Percentiles rank a stretch among this genome's conserved stretches.
These are phyloP conservation scores for Cordia subcordata DNA, from an alignment of 257 asterid species.

Conservation along the genomic window DNA sequence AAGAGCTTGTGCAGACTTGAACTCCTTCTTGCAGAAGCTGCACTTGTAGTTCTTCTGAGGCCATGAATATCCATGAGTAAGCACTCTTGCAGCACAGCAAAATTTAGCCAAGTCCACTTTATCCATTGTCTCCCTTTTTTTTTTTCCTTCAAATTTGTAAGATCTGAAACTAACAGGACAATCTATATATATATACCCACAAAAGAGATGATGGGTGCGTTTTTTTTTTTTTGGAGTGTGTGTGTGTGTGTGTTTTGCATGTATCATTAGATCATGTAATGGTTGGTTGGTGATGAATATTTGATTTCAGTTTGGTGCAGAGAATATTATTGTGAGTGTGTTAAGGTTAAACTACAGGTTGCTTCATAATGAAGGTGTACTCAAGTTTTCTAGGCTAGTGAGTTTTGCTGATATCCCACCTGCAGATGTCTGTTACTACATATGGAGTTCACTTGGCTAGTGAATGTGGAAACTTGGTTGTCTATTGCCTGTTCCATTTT, in stretches of 20 bases:
- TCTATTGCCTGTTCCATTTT: too few species aligned
- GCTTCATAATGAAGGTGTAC: conserved; percentile 6
- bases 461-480: too few species aligned
- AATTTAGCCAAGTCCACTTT: conserved; percentile 33
- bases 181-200: too few species aligned
- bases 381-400: too few species aligned
- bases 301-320: conserved; percentile 4
- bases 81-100: conserved; percentile 40
- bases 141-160: neutral
- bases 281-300: too few species aligned
- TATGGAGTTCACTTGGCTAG: too few species aligned
- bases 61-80: conserved; percentile 47
- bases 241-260: too few species aligned
- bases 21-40: conserved; percentile 70
- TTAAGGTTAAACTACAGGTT: neutral
- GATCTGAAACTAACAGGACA: neutral
- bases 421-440: too few species aligned
- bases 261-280: too few species aligned
- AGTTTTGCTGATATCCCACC: too few species aligned
- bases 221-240: too few species aligned
- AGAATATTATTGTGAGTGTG: conserved; percentile 10
- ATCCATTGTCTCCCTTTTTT: conserved; percentile 47
- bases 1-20: conserved; percentile 76
- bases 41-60: conserved; percentile 47
- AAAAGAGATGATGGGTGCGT: neutral